These are phyloP conservation scores for Carnegiea gigantea DNA, from an alignment of 179 eudicot genomes.

Conservation along the genomic window DNA sequence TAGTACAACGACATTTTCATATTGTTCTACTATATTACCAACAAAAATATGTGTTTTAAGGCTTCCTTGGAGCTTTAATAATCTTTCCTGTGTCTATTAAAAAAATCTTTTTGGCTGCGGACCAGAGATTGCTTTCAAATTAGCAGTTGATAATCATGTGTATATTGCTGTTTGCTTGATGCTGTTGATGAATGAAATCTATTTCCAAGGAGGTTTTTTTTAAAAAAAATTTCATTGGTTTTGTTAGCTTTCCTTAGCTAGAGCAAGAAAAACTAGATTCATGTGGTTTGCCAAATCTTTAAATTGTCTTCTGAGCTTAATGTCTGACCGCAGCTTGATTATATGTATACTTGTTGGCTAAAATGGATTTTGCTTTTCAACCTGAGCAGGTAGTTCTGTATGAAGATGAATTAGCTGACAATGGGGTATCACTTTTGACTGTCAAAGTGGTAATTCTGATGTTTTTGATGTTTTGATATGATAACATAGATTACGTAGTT, in stretches of 20 bases:
- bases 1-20: background rate
- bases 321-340: background rate
- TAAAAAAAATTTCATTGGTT: background rate
- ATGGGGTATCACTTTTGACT: conserved; percentile 72
- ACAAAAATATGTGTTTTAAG: background rate
- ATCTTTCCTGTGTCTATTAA: background rate
- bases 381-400: conserved; percentile 70
- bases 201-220: background rate
- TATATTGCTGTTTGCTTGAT: background rate
- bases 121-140: background rate
- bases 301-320: background rate
- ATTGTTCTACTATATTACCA: background rate
- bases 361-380: conserved; percentile 10
- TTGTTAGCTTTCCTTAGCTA: background rate
- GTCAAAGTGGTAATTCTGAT: conserved; percentile 73
- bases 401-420: conserved; percentile 78
- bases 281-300: background rate
- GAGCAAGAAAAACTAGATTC: background rate
- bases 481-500: background rate
- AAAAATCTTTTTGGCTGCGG: background rate
- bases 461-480: background rate
- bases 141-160: background rate
- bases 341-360: background rate
- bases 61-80: background rate
- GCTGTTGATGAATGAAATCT: background rate